Conservation (phyloP, 1,139 yeast species). For the Zygoascus sp. region DNA sequence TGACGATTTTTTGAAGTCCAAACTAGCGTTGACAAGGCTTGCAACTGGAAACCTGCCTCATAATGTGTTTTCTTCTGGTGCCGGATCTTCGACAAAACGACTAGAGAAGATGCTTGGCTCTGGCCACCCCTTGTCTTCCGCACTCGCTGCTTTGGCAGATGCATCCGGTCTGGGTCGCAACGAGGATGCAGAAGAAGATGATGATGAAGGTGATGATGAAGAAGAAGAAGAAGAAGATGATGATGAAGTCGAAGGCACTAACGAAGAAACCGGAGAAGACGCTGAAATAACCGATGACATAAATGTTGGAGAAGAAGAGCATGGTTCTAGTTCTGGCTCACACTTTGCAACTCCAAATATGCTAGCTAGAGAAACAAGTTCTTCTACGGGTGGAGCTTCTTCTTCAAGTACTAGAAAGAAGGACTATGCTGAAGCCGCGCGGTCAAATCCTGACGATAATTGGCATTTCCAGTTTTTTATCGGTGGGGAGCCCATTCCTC, state of each 20-base stretch:
- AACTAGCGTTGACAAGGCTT: slow-evolving; percentile 21
- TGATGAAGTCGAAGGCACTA: slow-evolving; percentile 18
- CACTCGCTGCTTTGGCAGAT: slow-evolving; percentile 21
- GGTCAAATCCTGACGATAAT: slow-evolving; percentile 22
- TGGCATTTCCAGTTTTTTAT: slow-evolving; percentile 58
- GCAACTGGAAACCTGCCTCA: slow-evolving; percentile 12
- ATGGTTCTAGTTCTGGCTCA: slow-evolving; percentile 12
- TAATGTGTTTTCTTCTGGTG: slow-evolving; percentile 5
- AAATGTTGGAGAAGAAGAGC: slow-evolving; percentile 15
- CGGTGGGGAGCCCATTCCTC: slow-evolving; percentile 58
- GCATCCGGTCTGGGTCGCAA: slow-evolving; percentile 14
- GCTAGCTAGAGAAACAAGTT: slow-evolving; percentile 15
- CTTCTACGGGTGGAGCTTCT: slow-evolving; percentile 14
- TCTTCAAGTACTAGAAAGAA: background rate
- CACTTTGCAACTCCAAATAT: slow-evolving; percentile 1
- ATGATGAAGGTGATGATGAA: slow-evolving; percentile 14
- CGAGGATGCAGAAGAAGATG: slow-evolving; percentile 16
- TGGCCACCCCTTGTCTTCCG: slow-evolving; percentile 13
- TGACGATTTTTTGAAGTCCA: slow-evolving; percentile 46
- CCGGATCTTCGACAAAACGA: slow-evolving; percentile 8
- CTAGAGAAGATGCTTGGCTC: slow-evolving; percentile 10
- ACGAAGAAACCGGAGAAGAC: slow-evolving; percentile 17
- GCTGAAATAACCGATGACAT: slow-evolving; percentile 14
- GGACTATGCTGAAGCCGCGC: slow-evolving; percentile 5
- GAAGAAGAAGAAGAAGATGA: slow-evolving; percentile 16